These are phyloP conservation scores for Linderina pennispora DNA, from an alignment of 192 early-diverging fungal species.

Conservation along the genomic window DNA sequence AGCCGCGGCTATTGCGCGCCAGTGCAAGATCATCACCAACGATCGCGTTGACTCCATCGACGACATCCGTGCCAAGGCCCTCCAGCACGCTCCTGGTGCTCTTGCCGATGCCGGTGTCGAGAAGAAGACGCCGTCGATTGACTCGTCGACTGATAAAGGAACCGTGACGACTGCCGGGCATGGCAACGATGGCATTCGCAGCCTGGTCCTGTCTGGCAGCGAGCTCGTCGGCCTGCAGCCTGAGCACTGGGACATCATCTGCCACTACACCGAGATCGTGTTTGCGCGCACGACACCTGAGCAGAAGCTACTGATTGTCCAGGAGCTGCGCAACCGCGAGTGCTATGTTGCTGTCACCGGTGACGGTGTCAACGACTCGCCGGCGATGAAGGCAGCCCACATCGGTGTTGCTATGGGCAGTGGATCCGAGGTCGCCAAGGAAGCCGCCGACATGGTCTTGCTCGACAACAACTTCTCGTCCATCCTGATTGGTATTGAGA, in stretches of 20 bases:
- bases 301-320: slow-evolving; percentile 72
- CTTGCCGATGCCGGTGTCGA: neutral
- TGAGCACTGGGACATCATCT: slow-evolving; percentile 60
- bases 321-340: slow-evolving; percentile 57
- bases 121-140: neutral
- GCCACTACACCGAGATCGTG: slow-evolving; percentile 59
- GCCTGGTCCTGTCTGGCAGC: slow-evolving; percentile 50
- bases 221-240: slow-evolving; percentile 52
- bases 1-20: slow-evolving; percentile 64
- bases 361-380: slow-evolving; percentile 84
- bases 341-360: slow-evolving; percentile 72
- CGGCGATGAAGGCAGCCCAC: slow-evolving; percentile 74
- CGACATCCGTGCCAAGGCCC: slow-evolving; percentile 6
- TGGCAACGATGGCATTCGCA: neutral
- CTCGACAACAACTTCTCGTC: slow-evolving; percentile 55
- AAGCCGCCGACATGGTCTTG: slow-evolving; percentile 55
- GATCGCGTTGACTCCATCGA: slow-evolving; percentile 12
- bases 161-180: neutral
- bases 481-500: slow-evolving; percentile 57
- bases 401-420: slow-evolving; percentile 75
- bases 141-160: slow-evolving; percentile 43
- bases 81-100: neutral
- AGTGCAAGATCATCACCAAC: slow-evolving; percentile 61
- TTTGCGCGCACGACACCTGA: slow-evolving; percentile 77
- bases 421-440: slow-evolving; percentile 68